Conservation (phyloP, 345 rosid species). For the Eucalyptus albens region DNA sequence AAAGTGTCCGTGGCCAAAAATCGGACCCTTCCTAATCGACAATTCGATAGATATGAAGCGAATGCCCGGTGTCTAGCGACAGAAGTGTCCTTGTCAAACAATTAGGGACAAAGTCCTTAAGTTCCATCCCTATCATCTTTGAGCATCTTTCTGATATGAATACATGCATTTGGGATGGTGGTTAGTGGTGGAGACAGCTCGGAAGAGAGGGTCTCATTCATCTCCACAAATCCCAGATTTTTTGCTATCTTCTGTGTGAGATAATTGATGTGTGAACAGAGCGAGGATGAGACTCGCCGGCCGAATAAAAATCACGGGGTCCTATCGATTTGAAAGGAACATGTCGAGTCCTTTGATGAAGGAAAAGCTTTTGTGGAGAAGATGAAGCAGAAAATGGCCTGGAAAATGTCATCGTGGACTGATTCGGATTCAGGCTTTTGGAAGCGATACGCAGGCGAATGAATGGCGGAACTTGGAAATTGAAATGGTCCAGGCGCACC, state of each 20-base stretch:
- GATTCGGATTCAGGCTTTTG: not conserved
- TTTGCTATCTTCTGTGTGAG: not conserved
- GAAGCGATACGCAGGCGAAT: not conserved
- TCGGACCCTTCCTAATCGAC: not conserved
- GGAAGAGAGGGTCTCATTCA: not conserved
- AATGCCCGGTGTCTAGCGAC: not conserved
- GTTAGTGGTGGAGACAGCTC: not conserved
- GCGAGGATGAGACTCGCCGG: not conserved
- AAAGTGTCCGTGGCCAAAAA: not conserved
- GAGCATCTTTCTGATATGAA: not conserved
- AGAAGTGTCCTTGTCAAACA: not conserved
- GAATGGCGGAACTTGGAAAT: not conserved
- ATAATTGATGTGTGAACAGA: not conserved
- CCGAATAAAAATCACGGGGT: not conserved
- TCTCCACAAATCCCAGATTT: not conserved
- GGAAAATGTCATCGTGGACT: not conserved
- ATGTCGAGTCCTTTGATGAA: not conserved
- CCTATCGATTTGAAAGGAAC: not conserved
- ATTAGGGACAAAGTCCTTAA: not conserved
- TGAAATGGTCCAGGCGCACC: not conserved
- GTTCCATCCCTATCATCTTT: not conserved
- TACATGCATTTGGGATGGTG: not conserved
- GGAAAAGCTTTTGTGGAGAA: not conserved
- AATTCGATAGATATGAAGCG: not conserved
- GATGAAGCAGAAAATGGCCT: not conserved